Base-by-base conservation (phyloP, 306 rosid species). In the Dryas octopetala region DNA sequence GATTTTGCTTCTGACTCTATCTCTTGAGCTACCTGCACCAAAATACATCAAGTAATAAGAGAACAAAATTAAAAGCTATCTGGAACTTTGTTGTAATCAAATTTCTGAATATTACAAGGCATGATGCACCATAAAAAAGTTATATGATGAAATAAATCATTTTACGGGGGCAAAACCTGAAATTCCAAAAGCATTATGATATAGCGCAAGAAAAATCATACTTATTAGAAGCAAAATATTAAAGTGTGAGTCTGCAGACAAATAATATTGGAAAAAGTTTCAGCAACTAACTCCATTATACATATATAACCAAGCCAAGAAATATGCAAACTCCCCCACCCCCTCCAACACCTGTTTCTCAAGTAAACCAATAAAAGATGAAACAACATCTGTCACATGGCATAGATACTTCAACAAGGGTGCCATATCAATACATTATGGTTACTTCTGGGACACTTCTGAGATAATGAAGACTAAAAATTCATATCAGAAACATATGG, bases 1-100 rank as follows among this genome's bases (percentile, higher is more conserved):
- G 57, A 79, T 68, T 74, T 95, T 49, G 88, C 96, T 88, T 90
- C 97, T 38, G 88, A 68, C 17, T 92, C 93, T 45, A 95, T 95
- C 66, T 88, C 96, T 77, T 90, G 86, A 54, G 98, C 98, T 75
- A 95, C 94, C 98, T 95, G 93, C 85, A 74, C 19, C 76, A 79
- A 45, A 50, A 71, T 5, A 49, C 26, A 54, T 62, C 43, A 54
- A 61, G 49, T 50, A 68, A 19, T 55, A 59, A 17, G 66, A 72
- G 11, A 78, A 79, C 50, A 62, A 26, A 32, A 61, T 45, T 3
- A 8, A 51, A 60, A 66, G 54, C 75, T 52, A 11, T 19, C 15
- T 52, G 19, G 41, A 19, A 1, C 43, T 49, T 38, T 62, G 53
- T 46, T 74, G 32, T 49, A 54, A 79, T 53, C 62, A 57, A 62